Base-by-base conservation (phyloP, 1,139 yeast genomes). In the Diutina catenulata region DNA sequence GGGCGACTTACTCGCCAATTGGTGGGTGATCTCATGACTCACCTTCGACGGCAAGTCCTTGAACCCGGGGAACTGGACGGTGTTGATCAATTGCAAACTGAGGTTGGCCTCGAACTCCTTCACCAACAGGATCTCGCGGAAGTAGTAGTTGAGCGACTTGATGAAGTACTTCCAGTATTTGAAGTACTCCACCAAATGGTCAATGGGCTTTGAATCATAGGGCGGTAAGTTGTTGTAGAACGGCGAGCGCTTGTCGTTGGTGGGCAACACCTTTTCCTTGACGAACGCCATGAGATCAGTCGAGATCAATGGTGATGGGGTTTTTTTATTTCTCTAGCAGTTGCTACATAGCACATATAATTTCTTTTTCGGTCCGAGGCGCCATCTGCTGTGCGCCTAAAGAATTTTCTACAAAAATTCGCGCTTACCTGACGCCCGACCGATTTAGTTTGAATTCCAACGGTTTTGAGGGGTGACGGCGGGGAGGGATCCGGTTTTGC, bases 161-260 rank as follows among this genome's bases (percentile, higher is more conserved):
- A 81, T 64, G 43, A 80, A 70, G 53, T 73, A 74, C 49, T 80
- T 76, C 86, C 88, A 81, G 41, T 72, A 68, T 43, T 76, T 75
- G 55, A 81, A 80, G 49, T 81, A 64, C 40, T 64, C 70, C 39
- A 72, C 56, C 49, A 74, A 57, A 39, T 64, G 64, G 46, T 71
- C 76, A 16, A 71, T 63, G 3, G 79, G 79, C 40, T 52, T 60
- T 21, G 69, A 51, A 41, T 64, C 69, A 39, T 49, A 52, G 2
- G 53, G 45, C 3, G 74, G 73, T 13, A 67, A 51, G 39, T 64
- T 65, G 39, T 57, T 47, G 44, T 53, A 59, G 50, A 60, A 67
- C 3, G 74, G 74, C 10, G 67, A 60, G 32, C 49, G 47, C 20
- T 57, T 55, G 42, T 67, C 59, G 4, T 57, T 33, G 1, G 65